Conservation (phyloP, 2,329 filamentous ascomycete species). For the Cladosporium sp. region DNA sequence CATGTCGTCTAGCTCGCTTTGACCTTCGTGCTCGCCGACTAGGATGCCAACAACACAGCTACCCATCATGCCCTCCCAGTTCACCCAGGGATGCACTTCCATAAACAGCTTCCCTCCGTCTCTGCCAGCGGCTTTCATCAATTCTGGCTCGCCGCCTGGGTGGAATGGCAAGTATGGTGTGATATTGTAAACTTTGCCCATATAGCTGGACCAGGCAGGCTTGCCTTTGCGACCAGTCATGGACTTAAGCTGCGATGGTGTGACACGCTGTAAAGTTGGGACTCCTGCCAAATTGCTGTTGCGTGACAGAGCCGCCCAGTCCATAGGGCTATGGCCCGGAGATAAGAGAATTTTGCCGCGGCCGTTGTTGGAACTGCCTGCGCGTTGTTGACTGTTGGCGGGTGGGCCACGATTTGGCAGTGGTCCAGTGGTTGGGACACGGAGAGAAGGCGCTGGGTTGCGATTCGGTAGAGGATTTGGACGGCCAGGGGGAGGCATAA, state of each 20-base stretch:
- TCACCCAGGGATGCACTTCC: conserved; percentile 65
- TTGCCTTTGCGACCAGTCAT: conserved; percentile 76
- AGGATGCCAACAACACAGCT: conserved; percentile 60
- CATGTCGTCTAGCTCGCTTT: conserved; percentile 51
- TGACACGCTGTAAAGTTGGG: conserved; percentile 63
- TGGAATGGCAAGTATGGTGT: conserved; percentile 86
- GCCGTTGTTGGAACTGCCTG: conserved; percentile 29
- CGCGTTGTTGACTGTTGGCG: conserved; percentile 35
- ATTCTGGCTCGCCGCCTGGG: conserved; percentile 75
- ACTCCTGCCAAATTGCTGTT: conserved; percentile 44
- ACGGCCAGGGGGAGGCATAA: conserved; percentile 29
- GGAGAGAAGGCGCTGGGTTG: conserved; percentile 35
- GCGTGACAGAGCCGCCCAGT: conserved; percentile 81
- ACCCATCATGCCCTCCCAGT: conserved; percentile 63
- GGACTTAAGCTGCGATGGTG: conserved; percentile 71
- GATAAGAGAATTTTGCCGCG: conserved; percentile 69
- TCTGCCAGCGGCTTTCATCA: conserved; percentile 73
- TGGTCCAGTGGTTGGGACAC: conserved; percentile 44
- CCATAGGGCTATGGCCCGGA: conserved; percentile 90
- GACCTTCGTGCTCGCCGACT: conserved; percentile 51
- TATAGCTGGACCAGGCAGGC: conserved; percentile 86
- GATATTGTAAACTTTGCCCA: conserved; percentile 91
- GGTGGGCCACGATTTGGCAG: conserved; percentile 44
- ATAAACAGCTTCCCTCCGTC: conserved; percentile 62
- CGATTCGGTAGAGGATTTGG: conserved; percentile 18